Percentiles rank a stretch among this genome's conserved stretches.
These are phyloP conservation scores for Hamamelis virginiana DNA, from an alignment of 164 flowering plant genomes.

Conservation along the genomic window DNA sequence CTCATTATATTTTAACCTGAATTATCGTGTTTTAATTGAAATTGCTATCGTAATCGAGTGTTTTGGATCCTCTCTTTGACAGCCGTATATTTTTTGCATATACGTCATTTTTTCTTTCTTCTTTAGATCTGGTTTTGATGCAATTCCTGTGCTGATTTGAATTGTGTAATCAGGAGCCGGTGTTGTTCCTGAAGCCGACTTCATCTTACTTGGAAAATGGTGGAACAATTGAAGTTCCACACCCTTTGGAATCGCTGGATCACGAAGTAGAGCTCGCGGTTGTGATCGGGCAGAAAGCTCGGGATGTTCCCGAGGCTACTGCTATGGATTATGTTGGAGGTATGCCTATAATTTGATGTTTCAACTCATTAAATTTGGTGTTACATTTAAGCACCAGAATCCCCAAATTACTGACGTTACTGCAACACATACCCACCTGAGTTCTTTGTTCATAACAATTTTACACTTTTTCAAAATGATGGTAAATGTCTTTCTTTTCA, in stretches of 20 bases:
- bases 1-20: no score
- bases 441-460: no score
- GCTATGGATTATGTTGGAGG: slow-evolving; percentile 97
- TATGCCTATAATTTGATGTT: slow-evolving; percentile 5
- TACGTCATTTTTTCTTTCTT: no score
- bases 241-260: slow-evolving; percentile 62
- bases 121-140: no score
- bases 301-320: slow-evolving; percentile 71
- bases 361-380: not conserved
- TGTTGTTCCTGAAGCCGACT: slow-evolving; percentile 92
- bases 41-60: no score
- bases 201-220: slow-evolving; percentile 84
- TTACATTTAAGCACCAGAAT: not conserved
- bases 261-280: slow-evolving; percentile 95
- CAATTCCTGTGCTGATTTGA: not conserved
- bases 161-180: slow-evolving; percentile 66
- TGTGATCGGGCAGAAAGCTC: slow-evolving; percentile 74
- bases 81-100: no score
- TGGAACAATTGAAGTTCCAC: slow-evolving; percentile 85
- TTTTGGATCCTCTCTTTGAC: no score
- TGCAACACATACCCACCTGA: no score
- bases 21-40: no score
- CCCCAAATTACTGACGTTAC: no score
- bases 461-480: no score
- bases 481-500: no score